Evolutionary conservation across 2,329 filamentous ascomycete genomes (phyloP).

Genomic region (Emydomyces testavorans): DNA sequence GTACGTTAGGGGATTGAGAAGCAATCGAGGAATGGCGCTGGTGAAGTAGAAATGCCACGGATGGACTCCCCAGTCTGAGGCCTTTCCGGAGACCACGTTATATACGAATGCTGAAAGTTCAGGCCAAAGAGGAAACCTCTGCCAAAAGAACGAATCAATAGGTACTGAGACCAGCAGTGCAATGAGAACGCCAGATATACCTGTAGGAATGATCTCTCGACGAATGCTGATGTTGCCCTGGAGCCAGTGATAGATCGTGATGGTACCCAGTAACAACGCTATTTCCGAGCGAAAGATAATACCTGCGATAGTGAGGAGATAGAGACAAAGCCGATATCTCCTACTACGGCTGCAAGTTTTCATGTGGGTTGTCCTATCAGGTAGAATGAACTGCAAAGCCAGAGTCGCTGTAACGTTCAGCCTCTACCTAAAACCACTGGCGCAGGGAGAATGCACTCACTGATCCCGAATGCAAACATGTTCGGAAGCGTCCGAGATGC

Average conservation of each 20-base stretch:
- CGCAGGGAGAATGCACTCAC: slow-evolving; percentile 40
- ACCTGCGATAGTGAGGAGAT: slow-evolving; percentile 65
- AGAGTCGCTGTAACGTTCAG: slow-evolving; percentile 25
- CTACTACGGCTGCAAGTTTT: slow-evolving; percentile 25
- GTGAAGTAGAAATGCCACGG: slow-evolving; percentile 80
- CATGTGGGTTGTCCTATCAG: slow-evolving; percentile 28
- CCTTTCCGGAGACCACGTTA: slow-evolving; percentile 75
- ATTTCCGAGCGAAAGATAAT: slow-evolving; percentile 84
- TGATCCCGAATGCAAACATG: slow-evolving; percentile 85
- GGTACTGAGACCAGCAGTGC: slow-evolving; percentile 59
- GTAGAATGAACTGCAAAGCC: slow-evolving; percentile 40
- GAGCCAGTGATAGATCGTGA: slow-evolving; percentile 53
- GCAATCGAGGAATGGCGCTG: slow-evolving; percentile 66
- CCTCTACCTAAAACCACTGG: not conserved
- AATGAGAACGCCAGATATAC: slow-evolving; percentile 51
- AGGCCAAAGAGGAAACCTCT: slow-evolving; percentile 66
- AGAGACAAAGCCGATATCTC: slow-evolving; percentile 54
- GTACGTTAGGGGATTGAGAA: slow-evolving; percentile 64
- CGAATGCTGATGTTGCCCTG: slow-evolving; percentile 44
- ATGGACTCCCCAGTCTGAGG: slow-evolving; percentile 76
- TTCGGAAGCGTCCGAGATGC: slow-evolving; percentile 85
- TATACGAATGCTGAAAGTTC: slow-evolving; percentile 82
- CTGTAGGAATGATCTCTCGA: slow-evolving; percentile 50
- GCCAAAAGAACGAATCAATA: slow-evolving; percentile 92
- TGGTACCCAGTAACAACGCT: slow-evolving; percentile 62